Evolutionary conservation across 108 stramenopile species (phyloP).

Genomic region (Fragilariopsis cylindrus): DNA sequence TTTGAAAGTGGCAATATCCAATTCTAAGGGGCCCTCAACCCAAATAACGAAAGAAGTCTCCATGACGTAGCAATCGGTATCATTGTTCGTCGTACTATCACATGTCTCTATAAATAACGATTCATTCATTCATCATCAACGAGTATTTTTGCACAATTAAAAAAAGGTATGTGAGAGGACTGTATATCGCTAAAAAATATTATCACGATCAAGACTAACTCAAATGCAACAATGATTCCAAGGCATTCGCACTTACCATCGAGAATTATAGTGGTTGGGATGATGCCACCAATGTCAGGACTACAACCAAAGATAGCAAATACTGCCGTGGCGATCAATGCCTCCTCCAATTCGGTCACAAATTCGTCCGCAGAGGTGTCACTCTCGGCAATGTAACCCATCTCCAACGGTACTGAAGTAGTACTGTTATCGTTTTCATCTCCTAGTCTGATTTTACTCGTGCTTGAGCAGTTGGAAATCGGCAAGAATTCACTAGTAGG

Average conservation of each 20-base stretch:
- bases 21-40: slow-evolving; percentile 20
- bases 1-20: slow-evolving; percentile 24
- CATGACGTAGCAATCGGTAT: slow-evolving; percentile 27
- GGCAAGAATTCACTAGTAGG: background rate
- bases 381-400: slow-evolving; percentile 37
- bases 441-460: background rate
- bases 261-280: slow-evolving; percentile 1
- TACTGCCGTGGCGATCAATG: slow-evolving; percentile 26
- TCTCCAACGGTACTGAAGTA: slow-evolving; percentile 12
- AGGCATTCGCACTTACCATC: background rate
- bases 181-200: background rate
- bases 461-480: slow-evolving; percentile 13
- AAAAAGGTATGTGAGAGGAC: background rate
- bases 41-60: slow-evolving; percentile 35
- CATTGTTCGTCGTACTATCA: slow-evolving; percentile 15
- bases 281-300: slow-evolving; percentile 1
- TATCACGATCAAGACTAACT: background rate
- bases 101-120: background rate
- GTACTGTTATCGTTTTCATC: background rate
- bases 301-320: slow-evolving; percentile 31
- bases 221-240: background rate
- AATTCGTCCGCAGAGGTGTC: slow-evolving; percentile 26
- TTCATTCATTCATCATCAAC: no score
- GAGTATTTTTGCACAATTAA: background rate
- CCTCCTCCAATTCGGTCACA: slow-evolving; percentile 21